Conservation (phyloP, 2,329 filamentous ascomycete species). For the Penicillium psychrosexuale region DNA sequence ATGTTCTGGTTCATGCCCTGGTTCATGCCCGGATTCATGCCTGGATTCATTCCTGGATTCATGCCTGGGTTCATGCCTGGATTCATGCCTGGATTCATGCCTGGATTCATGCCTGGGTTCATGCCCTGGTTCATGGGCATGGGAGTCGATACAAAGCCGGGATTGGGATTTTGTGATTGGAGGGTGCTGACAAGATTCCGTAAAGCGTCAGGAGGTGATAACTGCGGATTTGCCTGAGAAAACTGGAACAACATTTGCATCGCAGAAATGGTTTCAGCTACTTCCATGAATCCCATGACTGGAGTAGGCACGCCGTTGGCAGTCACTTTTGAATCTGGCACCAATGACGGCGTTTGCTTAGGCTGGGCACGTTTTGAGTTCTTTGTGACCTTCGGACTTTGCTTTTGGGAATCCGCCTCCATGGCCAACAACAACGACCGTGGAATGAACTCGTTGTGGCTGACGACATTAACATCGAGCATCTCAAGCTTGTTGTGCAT, state of each 20-base stretch:
- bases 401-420: slow-evolving; percentile 54
- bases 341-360: slow-evolving; percentile 44
- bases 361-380: slow-evolving; percentile 52
- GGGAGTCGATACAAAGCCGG: slow-evolving; percentile 27
- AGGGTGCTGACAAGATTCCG: slow-evolving; percentile 50
- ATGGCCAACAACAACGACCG: slow-evolving; percentile 55
- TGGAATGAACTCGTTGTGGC: slow-evolving; percentile 80
- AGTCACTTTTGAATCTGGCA: slow-evolving; percentile 44
- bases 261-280: slow-evolving; percentile 62
- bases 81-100: neutral
- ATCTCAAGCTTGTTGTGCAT: slow-evolving; percentile 75
- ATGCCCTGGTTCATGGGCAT: slow-evolving; percentile 22
- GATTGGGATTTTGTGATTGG: slow-evolving; percentile 37
- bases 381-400: slow-evolving; percentile 59
- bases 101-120: neutral
- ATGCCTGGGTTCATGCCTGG: neutral
- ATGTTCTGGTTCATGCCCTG: neutral
- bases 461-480: slow-evolving; percentile 73
- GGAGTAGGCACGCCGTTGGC: slow-evolving; percentile 55
- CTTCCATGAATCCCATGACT: slow-evolving; percentile 62
- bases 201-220: slow-evolving; percentile 56
- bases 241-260: slow-evolving; percentile 62
- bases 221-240: slow-evolving; percentile 51
- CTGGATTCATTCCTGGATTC: neutral
- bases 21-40: slow-evolving; percentile 20